Conservation (phyloP, 202 grass and related monocot genomes). For the Carex sylvatica region DNA sequence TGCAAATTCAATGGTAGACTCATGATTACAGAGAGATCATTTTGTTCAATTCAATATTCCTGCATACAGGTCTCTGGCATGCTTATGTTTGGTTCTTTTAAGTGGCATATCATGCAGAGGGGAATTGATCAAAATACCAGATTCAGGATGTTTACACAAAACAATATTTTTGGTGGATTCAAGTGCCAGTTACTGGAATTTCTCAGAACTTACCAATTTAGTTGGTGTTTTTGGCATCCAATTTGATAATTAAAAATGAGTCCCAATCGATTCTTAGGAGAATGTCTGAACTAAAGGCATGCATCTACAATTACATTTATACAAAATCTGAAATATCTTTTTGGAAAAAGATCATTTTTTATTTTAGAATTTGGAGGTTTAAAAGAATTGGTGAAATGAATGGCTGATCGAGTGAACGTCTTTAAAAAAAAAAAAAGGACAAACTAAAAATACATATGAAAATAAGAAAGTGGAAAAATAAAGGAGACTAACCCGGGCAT, state of each 20-base stretch:
- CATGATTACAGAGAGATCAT: not conserved
- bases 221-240: not conserved
- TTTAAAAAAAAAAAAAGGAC: too few species aligned
- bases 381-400: not conserved
- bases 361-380: not conserved
- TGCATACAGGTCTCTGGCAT: not conserved
- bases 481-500: conserved; percentile 41
- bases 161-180: not conserved
- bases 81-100: not conserved
- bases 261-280: not conserved
- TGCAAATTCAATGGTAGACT: not conserved
- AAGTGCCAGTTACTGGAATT: not conserved
- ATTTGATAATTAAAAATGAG: not conserved
- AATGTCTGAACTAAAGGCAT: too few species aligned
- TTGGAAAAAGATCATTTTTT: not conserved
- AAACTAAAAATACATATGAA: not conserved
- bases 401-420: not conserved
- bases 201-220: not conserved
- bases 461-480: not conserved
- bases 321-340: not conserved
- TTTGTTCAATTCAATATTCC: not conserved
- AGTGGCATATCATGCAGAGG: not conserved
- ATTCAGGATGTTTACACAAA: not conserved
- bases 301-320: not conserved
- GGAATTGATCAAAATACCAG: not conserved